Base-by-base conservation (phyloP, 2,329 filamentous ascomycete genomes). In the Talaromyces sp. region DNA sequence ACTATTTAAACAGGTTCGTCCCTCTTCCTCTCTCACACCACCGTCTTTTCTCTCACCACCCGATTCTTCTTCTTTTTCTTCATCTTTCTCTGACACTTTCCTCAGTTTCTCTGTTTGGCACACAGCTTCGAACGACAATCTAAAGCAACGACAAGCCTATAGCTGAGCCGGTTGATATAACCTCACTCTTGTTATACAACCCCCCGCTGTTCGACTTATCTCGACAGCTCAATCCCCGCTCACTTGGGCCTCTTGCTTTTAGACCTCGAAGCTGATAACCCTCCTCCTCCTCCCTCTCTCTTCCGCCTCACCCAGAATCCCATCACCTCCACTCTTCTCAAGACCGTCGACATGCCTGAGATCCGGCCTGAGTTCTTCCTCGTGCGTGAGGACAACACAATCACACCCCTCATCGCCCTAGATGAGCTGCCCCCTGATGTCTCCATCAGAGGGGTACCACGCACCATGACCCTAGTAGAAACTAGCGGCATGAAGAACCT, bases 401-500 rank as follows among this genome's bases (percentile, higher is more conserved):
- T 79, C 51, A 75, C 74, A 19, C 77, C 79, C 5, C 72, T 81
- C 13, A 69, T 81, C 51, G 75, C 79, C 6, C 66, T 80, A 5
- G 79, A 81, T 63, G 79, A 81, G 64, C 69, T 81, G 1, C 78
- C 78, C 2, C 27, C 67, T 2, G 65, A 69, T 22, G 57, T 81
- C 44, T 64, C 65, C 3, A 71, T 81, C 57, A 70, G 69, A 32
- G 75, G 73, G 13, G 69, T 77, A 17, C 68, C 77, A 55, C 74
- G 77, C 17, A 67, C 59, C 6, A 62, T 81, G 11, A 67, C 66
- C 49, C 62, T 71, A 10, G 68, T 68, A 33, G 75, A 79, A 2
- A 79, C 76, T 7, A 70, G 73, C 28, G 76, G 75, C 49, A 80
- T 80, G 78, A 77, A 70, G 11, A 74, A 75, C 58, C 66, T 79